These are phyloP conservation scores for Serendipita vermifera DNA, from an alignment of 768 basidiomycete genomes.

Conservation along the genomic window DNA sequence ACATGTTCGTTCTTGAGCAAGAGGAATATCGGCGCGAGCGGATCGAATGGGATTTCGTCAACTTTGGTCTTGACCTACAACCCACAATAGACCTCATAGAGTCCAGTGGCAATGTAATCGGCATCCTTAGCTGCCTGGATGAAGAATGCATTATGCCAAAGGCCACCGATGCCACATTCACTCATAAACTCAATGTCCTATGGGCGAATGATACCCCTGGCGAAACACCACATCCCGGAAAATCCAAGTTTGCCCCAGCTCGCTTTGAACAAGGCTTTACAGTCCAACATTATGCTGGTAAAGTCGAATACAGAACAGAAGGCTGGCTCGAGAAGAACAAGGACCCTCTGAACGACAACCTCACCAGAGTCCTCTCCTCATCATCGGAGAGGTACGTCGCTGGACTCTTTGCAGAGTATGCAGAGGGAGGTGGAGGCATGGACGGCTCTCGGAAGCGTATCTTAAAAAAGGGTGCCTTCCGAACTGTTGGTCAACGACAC, in stretches of 20 bases:
- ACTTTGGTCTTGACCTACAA: slow-evolving; percentile 93
- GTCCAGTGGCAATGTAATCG: slow-evolving; percentile 56
- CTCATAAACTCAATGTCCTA: slow-evolving; percentile 72
- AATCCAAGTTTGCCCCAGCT: slow-evolving; percentile 70
- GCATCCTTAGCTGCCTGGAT: slow-evolving; percentile 84
- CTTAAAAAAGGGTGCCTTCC: slow-evolving; percentile 91
- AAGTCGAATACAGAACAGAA: slow-evolving; percentile 89
- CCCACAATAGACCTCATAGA: slow-evolving; percentile 99
- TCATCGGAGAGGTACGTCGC: slow-evolving; percentile 77
- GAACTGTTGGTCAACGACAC: slow-evolving; percentile 90
- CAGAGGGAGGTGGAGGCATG: slow-evolving; percentile 29
- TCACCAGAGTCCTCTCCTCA: slow-evolving; percentile 72
- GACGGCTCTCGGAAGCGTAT: slow-evolving; percentile 35
- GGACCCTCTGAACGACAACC: slow-evolving; percentile 92
- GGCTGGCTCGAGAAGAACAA: slow-evolving; percentile 99
- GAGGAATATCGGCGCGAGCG: slow-evolving; percentile 95
- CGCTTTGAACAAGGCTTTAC: slow-evolving; percentile 82
- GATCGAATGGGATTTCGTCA: slow-evolving; percentile 96
- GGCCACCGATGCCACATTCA: slow-evolving; percentile 88
- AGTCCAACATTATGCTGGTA: slow-evolving; percentile 91
- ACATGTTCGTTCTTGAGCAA: slow-evolving; percentile 99
- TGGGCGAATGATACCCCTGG: slow-evolving; percentile 40
- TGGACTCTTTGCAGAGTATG: slow-evolving; percentile 70
- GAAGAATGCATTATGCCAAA: slow-evolving; percentile 99
- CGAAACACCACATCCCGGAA: slow-evolving; percentile 53